These are phyloP conservation scores for Ceratocystis alfenasii DNA, from an alignment of 2,329 filamentous ascomycete species.

Conservation along the genomic window DNA sequence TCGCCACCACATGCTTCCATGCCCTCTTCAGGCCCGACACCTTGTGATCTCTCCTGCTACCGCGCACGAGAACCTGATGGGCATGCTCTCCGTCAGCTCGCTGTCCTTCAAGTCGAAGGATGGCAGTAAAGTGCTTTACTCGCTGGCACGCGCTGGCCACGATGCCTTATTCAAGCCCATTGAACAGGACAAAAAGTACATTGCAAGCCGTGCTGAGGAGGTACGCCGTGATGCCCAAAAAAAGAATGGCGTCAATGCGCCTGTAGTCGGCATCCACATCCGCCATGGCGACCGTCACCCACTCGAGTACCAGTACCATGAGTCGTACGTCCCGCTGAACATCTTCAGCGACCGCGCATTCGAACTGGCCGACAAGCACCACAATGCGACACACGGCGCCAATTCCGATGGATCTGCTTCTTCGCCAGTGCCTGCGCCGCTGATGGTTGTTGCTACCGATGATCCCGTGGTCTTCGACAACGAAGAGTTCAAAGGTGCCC, in stretches of 20 bases:
- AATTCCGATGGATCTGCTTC: slow-evolving; percentile 22
- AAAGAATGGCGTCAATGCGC: slow-evolving; percentile 36
- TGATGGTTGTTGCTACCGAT: slow-evolving; percentile 63
- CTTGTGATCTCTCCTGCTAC: slow-evolving; percentile 62
- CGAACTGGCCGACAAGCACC: slow-evolving; percentile 40
- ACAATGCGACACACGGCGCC: slow-evolving; percentile 33
- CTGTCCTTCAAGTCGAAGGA: slow-evolving; percentile 30
- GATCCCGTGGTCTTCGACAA: slow-evolving; percentile 63
- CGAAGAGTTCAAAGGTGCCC: slow-evolving; percentile 46
- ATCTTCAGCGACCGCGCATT: slow-evolving; percentile 51
- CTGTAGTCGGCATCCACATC: slow-evolving; percentile 59
- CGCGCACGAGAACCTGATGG: slow-evolving; percentile 39
- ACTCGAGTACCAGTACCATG: slow-evolving; percentile 61
- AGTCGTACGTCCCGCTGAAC: slow-evolving; percentile 65
- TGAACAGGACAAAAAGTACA: slow-evolving; percentile 53
- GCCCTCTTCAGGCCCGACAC: slow-evolving; percentile 63
- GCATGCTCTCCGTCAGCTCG: slow-evolving; percentile 33
- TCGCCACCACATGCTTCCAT: slow-evolving; percentile 65
- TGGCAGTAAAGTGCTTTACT: slow-evolving; percentile 50
- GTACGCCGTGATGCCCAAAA: slow-evolving; percentile 26
- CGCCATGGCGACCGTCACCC: slow-evolving; percentile 71
- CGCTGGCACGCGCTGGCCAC: slow-evolving; percentile 57
- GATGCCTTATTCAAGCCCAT: slow-evolving; percentile 61
- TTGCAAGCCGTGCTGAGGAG: slow-evolving; percentile 41
- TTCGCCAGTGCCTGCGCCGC: slow-evolving; percentile 27